Conservation (phyloP, 1,139 yeast genomes). For the Debaryomyces coudertii region DNA sequence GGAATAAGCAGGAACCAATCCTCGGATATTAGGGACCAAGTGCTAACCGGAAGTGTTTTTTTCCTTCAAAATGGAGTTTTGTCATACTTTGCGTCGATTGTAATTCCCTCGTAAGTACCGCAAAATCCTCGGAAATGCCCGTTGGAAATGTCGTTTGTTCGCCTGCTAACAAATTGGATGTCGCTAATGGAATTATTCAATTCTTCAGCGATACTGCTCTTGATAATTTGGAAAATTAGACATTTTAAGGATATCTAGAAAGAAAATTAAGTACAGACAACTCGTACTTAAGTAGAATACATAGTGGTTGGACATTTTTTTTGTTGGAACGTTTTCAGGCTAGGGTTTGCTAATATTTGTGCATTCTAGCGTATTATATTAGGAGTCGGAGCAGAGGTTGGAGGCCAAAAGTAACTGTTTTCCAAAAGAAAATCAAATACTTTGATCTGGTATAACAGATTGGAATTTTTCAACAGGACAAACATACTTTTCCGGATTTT, state of each 20-base stretch:
- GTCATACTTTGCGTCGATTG: not conserved
- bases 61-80: not conserved
- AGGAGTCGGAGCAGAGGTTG: not conserved
- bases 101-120: not conserved
- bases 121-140: not conserved
- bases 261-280: not conserved
- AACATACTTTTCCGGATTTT: slow-evolving; percentile 11
- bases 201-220: not conserved
- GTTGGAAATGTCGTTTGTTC: slow-evolving; percentile 3
- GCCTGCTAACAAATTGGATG: slow-evolving; percentile 3
- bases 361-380: not conserved
- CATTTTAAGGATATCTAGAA: not conserved
- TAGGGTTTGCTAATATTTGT: not conserved
- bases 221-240: not conserved
- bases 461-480: not conserved
- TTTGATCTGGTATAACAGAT: not conserved
- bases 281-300: not conserved
- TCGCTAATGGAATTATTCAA: slow-evolving; percentile 5
- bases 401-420: not conserved
- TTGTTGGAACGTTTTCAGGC: not conserved
- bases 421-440: not conserved
- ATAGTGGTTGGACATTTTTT: not conserved
- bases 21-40: not conserved
- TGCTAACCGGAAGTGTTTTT: not conserved
- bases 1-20: not conserved